Evolutionary conservation across 305 asterid species (phyloP), one percentile per base, ranked within the genome.

Genomic region (Solanum hybrid): DNA sequence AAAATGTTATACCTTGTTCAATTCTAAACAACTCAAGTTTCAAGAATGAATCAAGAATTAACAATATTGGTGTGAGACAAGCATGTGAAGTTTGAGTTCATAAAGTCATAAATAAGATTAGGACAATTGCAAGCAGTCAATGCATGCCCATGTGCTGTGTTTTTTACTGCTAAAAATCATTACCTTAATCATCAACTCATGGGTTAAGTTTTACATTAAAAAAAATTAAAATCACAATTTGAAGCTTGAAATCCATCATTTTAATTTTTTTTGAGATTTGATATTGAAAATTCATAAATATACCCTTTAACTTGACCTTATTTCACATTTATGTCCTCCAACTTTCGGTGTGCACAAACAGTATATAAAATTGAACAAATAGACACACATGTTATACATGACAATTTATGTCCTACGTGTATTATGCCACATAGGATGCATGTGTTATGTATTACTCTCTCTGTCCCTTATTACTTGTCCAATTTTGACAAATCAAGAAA

Each of bases 141-240:
- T 81, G 87, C 34, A 81, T 81, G 87, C 87, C 87, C 87, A 24
- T 81, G 87, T 81, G 87, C 34, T 38, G 34, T 81, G 68, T 81
- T 81, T 81, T 81, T 20, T 38, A 81, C 87, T 80, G 22, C 27
- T 65, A 65, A 8, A 61, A 22, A 65, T 22, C 84, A 79, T 79
- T 33, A 79, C 45, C 84, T 34, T 34, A 33, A 34, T 79, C 84
- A 79, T 61, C 73, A 20, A 61, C 26, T 61, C 26, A 61, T 61
- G 8, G 73, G 26, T 61, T 22, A 8, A 61, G 26, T 61, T 61
- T 7, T 61, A 61, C 73, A 31, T 27, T 27, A 27, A 27, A 27
- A 27, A 27, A 27, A 27, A 20, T 57, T 17, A 7, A 65, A 65
- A 65, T 65, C 75, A 65, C 73, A 65, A 22, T 22, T 65, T 65